Conservation (phyloP, 148 eudicot species). For the Chenopodium album region DNA sequence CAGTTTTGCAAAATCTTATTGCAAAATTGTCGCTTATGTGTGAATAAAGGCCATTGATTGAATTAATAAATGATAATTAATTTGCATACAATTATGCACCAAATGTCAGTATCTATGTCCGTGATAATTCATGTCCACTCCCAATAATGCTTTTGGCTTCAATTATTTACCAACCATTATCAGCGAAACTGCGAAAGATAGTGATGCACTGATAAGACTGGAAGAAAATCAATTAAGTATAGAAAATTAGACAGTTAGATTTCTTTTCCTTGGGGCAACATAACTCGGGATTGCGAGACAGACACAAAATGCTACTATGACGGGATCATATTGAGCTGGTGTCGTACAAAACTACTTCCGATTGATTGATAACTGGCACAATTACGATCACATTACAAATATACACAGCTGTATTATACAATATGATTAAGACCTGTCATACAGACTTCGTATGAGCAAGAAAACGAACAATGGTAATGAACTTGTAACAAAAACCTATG, state of each 20-base stretch:
- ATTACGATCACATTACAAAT: neutral
- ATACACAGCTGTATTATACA: slow-evolving; percentile 9
- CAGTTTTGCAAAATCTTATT: no score
- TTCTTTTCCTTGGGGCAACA: neutral
- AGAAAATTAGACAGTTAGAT: neutral
- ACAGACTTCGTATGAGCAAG: neutral
- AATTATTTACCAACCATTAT: neutral
- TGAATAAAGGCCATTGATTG: neutral
- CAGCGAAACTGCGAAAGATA: neutral
- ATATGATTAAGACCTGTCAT: neutral
- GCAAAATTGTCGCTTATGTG: no score
- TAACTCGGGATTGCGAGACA: neutral
- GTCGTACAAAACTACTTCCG: neutral
- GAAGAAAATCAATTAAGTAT: neutral
- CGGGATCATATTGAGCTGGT: no score
- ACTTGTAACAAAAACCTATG: slow-evolving; percentile 2
- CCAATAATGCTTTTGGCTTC: neutral
- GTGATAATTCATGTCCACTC: neutral
- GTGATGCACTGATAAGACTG: neutral
- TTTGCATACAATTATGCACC: neutral
- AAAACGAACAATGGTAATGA: neutral
- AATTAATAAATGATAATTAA: no score
- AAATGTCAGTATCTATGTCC: neutral
- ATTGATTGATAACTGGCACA: neutral
- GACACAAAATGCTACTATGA: neutral